Base-by-base conservation (phyloP, 2,329 filamentous ascomycete species). In the Chaetomium globosum region DNA sequence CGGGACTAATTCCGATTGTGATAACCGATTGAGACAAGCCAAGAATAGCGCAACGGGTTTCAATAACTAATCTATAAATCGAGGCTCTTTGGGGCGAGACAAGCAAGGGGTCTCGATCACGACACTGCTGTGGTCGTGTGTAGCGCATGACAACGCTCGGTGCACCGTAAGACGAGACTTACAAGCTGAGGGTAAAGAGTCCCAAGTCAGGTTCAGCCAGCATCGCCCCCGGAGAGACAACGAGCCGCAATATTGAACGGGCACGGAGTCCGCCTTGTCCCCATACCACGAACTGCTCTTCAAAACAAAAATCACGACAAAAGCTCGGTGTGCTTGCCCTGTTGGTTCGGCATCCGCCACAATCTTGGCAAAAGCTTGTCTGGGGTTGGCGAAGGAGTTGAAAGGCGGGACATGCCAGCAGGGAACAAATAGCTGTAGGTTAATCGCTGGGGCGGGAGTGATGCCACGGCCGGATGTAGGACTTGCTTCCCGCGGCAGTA, bases 351-450 rank as follows among this genome's bases (percentile, higher is more conserved):
- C 55, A 33, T 26, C 62, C 56, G 65, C 66, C 62, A 59, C 67
- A 51, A 53, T 13, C 68, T 71, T 71, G 69, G 69, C 69, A 60
- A 71, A 71, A 71, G 69, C 69, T 71, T 71, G 61, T 71, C 60
- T 63, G 26, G 31, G 21, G 30, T 56, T n/a, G 33, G 39, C 33
- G 36, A 52, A 43, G 33, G 54, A 48, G 16, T 26, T 31, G 8
- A 36, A 36, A 23, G 31, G 21, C 23, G 8, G 33, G 5, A 43
- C 12, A 31, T 23, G 19, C 12, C 31, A 52, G 33, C 12, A 31
- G 36, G 51, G 51, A 3, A 48, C 36, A 49, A 21, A 57, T 19
- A 39, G 33, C 21, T 7, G 28, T 21, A n/a, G 23, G 31, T 28
- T 49, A 52, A 16, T n/a, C 39, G 16, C 4, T 28, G 33, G 12